Base-by-base conservation (phyloP, 73 alveolate species). In the Blepharisma stoltei region DNA sequence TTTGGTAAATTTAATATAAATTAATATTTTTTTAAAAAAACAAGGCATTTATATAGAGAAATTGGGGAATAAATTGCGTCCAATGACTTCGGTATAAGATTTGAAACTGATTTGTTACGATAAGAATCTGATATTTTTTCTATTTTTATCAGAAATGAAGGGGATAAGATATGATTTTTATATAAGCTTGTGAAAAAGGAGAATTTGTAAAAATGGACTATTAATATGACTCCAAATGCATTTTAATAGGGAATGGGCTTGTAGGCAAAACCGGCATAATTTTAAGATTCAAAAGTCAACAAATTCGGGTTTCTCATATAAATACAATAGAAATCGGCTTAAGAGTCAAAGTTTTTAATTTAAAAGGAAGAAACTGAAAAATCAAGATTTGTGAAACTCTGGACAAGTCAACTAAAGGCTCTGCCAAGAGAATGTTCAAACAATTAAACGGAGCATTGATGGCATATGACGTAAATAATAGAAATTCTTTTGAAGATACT, bases 191-290 rank as follows among this genome's bases (percentile, higher is more conserved):
- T 0, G 3, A 32, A 32, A 32, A 1, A 32, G 41, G 41, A 32
- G 41, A 32, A 32, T 32, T 32, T 32, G 41, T 32, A 32, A 32
- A 32, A 32, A 32, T 32, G 41, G 41, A 32, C 41, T 32, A 32
- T 32, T 32, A 32, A 1, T 0, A 32, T 32, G 41, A 32, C 41
- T 32, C 3, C 41, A 32, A 32, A 25, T 60, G 14, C 45, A 60
- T 60, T 18, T 25, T 60, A n/a, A 8, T 60, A 18, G 73, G 73
- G 14, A 25, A 60, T 38, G 73, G 73, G 46, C 2, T 4, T 18
- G 73, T 60, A 60, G 73, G 73, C n/a, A 60, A 60, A 25, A 20
- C 73, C 23, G 0, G 73, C 46, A 1, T 60, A 9, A 60, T 60
- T 1, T 47, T 60, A n/a, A 60, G 46, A 8, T 60, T 60, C 46